These are phyloP conservation scores for Chaetomiaceae sp. DNA, from an alignment of 2,329 filamentous ascomycete species.

Conservation along the genomic window DNA sequence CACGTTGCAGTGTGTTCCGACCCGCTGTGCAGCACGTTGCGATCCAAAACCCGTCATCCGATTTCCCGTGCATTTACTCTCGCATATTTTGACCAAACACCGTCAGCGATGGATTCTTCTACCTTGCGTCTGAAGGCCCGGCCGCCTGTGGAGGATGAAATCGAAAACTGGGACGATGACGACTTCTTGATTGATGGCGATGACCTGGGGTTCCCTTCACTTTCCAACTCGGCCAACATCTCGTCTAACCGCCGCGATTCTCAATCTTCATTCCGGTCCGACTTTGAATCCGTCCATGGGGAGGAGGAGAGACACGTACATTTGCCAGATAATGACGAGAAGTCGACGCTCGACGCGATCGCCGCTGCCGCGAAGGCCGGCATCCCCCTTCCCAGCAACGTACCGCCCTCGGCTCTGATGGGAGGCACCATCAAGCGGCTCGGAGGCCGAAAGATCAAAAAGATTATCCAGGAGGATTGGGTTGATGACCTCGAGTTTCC, in stretches of 20 bases:
- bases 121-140: conserved; percentile 49
- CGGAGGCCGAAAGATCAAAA: conserved; percentile 67
- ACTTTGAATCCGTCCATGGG: conserved; percentile 67
- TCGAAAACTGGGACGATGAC: conserved; percentile 78
- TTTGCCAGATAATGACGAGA: conserved; percentile 78
- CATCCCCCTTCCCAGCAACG: conserved; percentile 81
- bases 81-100: conserved; percentile 2
- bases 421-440: conserved; percentile 91
- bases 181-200: conserved; percentile 67
- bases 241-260: conserved; percentile 62
- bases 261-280: conserved; percentile 79
- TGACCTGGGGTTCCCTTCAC: conserved; percentile 56
- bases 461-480: conserved; percentile 74
- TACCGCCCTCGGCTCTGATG: conserved; percentile 82
- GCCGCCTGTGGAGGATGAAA: conserved; percentile 51
- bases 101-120: conserved; percentile 47
- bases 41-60: conserved; percentile 6
- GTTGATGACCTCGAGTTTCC: conserved; percentile 72
- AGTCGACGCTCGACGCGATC: conserved; percentile 79
- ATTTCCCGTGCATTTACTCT: not conserved
- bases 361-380: conserved; percentile 81
- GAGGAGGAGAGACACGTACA: conserved; percentile 88
- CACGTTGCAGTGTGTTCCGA: conserved; percentile 16
- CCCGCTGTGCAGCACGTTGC: conserved; percentile 2
- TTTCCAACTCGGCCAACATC: conserved; percentile 40